Conservation (phyloP, 179 eudicot genomes). For the Amaranthus tricolor region DNA sequence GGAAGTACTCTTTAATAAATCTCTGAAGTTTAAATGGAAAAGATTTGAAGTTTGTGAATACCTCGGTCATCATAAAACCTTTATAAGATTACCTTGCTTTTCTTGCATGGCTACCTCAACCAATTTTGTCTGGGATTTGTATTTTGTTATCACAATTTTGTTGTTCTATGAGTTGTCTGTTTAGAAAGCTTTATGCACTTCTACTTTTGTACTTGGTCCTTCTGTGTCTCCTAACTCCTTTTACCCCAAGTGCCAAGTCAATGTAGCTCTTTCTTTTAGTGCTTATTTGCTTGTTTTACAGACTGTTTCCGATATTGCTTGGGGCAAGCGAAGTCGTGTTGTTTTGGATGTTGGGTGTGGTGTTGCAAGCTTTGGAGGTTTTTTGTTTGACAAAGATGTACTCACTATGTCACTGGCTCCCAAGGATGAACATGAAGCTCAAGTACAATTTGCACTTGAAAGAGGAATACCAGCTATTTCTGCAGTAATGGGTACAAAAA, state of each 20-base stretch:
- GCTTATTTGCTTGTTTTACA: slow-evolving; percentile 6
- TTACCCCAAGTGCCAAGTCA: not conserved
- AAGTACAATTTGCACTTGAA: slow-evolving; percentile 49
- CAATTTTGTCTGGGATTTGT: not conserved
- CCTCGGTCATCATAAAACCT: too few species aligned
- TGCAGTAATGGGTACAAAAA: slow-evolving; percentile 51
- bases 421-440: slow-evolving; percentile 52
- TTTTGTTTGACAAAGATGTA: slow-evolving; percentile 42
- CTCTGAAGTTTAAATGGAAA: not conserved
- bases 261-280: not conserved
- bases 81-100: not conserved
- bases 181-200: not conserved
- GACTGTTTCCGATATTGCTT: slow-evolving; percentile 44
- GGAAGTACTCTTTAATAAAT: not conserved
- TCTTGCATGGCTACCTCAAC: not conserved
- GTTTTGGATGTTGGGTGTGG: slow-evolving; percentile 55
- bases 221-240: not conserved
- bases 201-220: not conserved
- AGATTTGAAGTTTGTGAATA: not conserved
- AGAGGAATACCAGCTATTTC: slow-evolving; percentile 48
- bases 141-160: not conserved
- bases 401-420: slow-evolving; percentile 48
- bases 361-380: slow-evolving; percentile 55
- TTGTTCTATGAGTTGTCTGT: not conserved
- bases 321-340: slow-evolving; percentile 50